Evolutionary conservation across 2,329 filamentous ascomycete species (phyloP).

Genomic region (Exophiala spinifera): DNA sequence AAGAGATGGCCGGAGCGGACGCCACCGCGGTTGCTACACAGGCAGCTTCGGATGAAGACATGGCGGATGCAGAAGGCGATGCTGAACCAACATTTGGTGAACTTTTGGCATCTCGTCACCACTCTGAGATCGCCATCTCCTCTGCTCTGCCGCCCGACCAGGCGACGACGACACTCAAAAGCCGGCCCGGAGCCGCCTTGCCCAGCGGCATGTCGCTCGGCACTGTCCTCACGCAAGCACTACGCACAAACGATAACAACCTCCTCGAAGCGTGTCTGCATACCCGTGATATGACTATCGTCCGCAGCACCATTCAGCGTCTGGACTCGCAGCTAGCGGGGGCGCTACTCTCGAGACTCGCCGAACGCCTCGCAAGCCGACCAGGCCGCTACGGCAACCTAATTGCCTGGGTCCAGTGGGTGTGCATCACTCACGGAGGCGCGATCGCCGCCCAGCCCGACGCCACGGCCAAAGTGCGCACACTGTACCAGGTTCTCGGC

Average conservation of each 20-base stretch:
- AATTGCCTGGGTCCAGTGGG: constrained; percentile 96
- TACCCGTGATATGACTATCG: constrained; percentile 69
- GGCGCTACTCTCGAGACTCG: constrained; percentile 74
- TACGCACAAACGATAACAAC: constrained; percentile 84
- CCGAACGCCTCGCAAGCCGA: constrained; percentile 78
- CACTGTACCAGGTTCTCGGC: constrained; percentile 80
- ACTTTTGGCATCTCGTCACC: constrained; percentile 64
- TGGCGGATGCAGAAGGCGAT: constrained; percentile 23
- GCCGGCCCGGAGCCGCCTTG: constrained; percentile 47
- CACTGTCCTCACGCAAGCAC: constrained; percentile 88
- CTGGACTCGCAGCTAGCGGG: constrained; percentile 82
- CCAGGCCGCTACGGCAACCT: constrained; percentile 86
- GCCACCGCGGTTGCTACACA: constrained; percentile 36
- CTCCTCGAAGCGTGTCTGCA: constrained; percentile 91
- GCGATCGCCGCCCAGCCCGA: constrained; percentile 84
- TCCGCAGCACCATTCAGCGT: constrained; percentile 85
- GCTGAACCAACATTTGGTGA: constrained; percentile 78
- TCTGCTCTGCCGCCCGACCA: constrained; percentile 47
- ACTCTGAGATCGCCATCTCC: constrained; percentile 39
- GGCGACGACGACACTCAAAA: constrained; percentile 35
- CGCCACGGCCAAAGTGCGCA: constrained; percentile 71
- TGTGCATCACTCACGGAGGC: constrained; percentile 85
- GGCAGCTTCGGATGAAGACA: constrained; percentile 43
- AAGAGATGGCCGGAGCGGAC: constrained; percentile 35
- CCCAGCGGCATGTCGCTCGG: constrained; percentile 77